A percentile compares a stretch with the other conserved stretches of the same genome.
Conservation (phyloP, 2,329 filamentous ascomycete genomes). For the Botrytis galanthina region DNA sequence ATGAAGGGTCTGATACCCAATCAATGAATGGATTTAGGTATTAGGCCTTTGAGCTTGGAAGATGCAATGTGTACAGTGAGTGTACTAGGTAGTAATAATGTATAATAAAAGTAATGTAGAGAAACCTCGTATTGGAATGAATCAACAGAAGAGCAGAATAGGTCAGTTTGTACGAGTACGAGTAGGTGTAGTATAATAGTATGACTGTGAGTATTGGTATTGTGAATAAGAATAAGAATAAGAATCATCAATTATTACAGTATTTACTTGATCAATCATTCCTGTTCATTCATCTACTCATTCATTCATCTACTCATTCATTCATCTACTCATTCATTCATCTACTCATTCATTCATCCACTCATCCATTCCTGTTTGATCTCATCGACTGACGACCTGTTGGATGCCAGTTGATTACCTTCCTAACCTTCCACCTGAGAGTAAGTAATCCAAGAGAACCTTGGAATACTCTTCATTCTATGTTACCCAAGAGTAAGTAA, state of each 20-base stretch:
- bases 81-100: background rate
- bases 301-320: too few relatives aligned
- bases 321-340: too few relatives aligned
- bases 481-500: background rate
- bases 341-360: background rate
- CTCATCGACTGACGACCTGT: too few relatives aligned
- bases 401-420: background rate
- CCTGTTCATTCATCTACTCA: background rate
- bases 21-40: background rate
- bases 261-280: background rate
- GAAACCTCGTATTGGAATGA: background rate
- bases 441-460: too few relatives aligned
- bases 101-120: background rate
- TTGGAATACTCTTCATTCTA: too few relatives aligned
- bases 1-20: slow-evolving; percentile 7
- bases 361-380: background rate
- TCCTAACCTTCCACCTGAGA: background rate
- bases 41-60: background rate
- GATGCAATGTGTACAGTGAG: background rate
- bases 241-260: background rate
- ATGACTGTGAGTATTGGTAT: too few relatives aligned
- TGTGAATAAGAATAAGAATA: background rate
- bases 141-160: background rate
- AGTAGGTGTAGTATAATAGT: too few relatives aligned
- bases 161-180: background rate